A percentile compares a stretch with the other conserved stretches of the same genome.
Evolutionary conservation across 73 alveolate genomes (phyloP).

Genomic region (Tetrahymena elliotti): DNA sequence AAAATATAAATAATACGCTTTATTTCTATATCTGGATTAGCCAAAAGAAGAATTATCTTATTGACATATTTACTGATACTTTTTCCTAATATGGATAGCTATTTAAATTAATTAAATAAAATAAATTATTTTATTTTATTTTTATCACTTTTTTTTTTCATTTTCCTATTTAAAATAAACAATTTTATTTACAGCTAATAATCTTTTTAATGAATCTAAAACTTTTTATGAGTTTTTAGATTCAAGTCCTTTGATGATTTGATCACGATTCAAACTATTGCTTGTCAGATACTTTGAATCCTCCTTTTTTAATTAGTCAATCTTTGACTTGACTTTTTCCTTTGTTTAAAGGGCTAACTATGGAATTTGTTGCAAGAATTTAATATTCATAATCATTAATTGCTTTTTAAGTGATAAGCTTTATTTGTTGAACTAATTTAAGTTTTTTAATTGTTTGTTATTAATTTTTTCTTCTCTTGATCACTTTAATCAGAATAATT

Average conservation of each 20-base stretch:
- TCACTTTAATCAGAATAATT: neutral
- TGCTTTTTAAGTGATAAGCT: neutral
- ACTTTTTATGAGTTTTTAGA: neutral
- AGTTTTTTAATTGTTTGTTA: neutral
- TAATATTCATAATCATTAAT: neutral
- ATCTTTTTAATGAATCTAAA: neutral
- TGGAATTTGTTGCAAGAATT: neutral
- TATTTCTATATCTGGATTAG: neutral
- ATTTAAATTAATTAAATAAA: neutral
- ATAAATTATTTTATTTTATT: neutral
- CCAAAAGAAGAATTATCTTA: neutral
- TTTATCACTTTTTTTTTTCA: neutral
- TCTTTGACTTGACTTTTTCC: neutral
- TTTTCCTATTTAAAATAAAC: too few species aligned
- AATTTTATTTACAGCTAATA: neutral
- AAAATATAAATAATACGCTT: neutral
- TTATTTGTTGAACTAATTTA: neutral
- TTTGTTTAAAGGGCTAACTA: neutral
- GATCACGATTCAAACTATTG: neutral
- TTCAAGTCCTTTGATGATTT: neutral
- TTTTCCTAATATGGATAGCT: neutral
- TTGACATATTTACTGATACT: neutral
- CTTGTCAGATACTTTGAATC: neutral
- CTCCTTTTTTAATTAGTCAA: neutral
- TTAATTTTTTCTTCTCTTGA: neutral